These are phyloP conservation scores for Lactarius indigo DNA, from an alignment of 768 basidiomycete genomes.

Conservation along the genomic window DNA sequence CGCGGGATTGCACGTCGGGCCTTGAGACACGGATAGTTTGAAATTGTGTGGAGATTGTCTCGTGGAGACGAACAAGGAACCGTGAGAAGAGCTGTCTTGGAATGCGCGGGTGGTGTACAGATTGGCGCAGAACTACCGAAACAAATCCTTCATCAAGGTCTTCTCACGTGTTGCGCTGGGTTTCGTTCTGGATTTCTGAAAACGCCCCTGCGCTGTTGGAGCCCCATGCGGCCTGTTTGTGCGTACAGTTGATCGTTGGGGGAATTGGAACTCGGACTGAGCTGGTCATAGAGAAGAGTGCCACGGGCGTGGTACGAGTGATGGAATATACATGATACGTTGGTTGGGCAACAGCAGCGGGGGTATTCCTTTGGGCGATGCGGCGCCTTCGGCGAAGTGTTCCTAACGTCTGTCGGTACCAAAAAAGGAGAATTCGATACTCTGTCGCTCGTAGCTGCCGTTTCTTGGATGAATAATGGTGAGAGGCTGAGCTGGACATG, in stretches of 20 bases:
- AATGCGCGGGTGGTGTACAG: slow-evolving; percentile 65
- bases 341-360: neutral
- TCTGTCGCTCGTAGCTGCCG: too few relatives aligned
- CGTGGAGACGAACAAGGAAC: neutral
- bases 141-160: slow-evolving; percentile 4
- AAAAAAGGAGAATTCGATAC: too few relatives aligned
- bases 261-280: neutral
- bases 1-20: slow-evolving; percentile 54
- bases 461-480: too few relatives aligned
- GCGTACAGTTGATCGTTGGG: neutral
- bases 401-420: too few relatives aligned
- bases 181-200: slow-evolving; percentile 1
- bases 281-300: neutral
- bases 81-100: slow-evolving; percentile 41
- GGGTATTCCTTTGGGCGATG: too few relatives aligned
- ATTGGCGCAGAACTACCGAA: slow-evolving; percentile 41
- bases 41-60: slow-evolving; percentile 35
- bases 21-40: slow-evolving; percentile 40
- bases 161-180: slow-evolving; percentile 11
- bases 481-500: too few relatives aligned
- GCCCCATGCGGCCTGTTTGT: neutral
- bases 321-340: neutral
- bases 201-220: neutral
- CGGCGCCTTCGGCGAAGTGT: too few relatives aligned
- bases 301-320: neutral